phyloP scores from a whole-genome alignment of 352 stramenopile species.

The Phytophthora syringae region DNA sequence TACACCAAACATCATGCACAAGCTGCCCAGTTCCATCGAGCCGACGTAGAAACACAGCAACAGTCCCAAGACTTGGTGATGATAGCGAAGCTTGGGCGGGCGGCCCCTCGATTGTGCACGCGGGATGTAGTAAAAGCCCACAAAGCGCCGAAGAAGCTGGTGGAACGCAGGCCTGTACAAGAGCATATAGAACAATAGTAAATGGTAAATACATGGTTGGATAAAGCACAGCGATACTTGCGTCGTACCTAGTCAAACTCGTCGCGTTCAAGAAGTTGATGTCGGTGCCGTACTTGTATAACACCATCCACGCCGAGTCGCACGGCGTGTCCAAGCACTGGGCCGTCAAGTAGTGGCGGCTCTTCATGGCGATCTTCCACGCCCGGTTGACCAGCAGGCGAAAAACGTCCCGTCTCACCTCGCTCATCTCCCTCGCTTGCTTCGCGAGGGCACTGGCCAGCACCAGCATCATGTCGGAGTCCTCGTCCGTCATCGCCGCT shows the following conservation, averaged over 20 bases:
- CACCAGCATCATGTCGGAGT: not conserved
- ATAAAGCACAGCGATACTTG: not conserved
- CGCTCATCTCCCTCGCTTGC: not conserved
- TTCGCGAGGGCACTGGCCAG: not conserved
- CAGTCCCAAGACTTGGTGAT: not conserved
- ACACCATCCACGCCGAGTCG: conserved; percentile 4
- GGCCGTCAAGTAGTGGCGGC: not conserved
- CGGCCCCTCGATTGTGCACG: not conserved
- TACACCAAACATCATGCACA: conserved; percentile 7
- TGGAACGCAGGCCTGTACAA: not conserved
- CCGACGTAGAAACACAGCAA: conserved; percentile 11
- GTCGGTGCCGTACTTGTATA: conserved; percentile 8
- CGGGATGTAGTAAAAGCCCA: conserved; percentile 10
- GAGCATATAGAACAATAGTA: not conserved
- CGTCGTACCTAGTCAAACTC: conserved; percentile 3
- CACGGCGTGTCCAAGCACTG: conserved; percentile 5
- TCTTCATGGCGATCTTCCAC: conserved; percentile 7
- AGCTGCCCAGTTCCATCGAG: conserved; percentile 2
- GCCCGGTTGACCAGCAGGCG: not conserved
- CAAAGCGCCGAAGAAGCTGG: not conserved
- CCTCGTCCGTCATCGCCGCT: too few species aligned
- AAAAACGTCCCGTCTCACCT: not conserved
- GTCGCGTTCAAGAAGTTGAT: conserved; percentile 12
- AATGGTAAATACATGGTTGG: not conserved
- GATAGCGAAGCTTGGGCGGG: conserved; percentile 1